phyloP scores from a whole-genome alignment of 2,329 filamentous ascomycete genomes.

The Reticulascus tulasneorum region DNA sequence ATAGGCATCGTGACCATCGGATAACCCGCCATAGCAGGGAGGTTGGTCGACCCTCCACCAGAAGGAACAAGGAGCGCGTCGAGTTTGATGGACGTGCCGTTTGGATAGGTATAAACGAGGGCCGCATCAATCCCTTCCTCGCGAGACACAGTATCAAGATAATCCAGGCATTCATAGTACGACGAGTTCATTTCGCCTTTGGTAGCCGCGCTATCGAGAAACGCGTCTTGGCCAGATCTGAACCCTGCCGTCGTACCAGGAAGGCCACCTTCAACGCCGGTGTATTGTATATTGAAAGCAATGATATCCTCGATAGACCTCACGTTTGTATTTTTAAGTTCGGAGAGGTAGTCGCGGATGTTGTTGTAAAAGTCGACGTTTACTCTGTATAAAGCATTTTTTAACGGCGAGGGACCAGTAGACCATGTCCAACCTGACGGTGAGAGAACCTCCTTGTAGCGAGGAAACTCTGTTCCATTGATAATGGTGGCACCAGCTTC shows the following conservation, averaged over 20 bases:
- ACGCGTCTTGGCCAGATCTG: constrained; percentile 65
- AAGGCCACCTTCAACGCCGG: constrained; percentile 62
- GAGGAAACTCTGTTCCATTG: constrained; percentile 64
- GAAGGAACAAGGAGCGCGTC: constrained; percentile 65
- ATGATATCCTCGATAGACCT: constrained; percentile 60
- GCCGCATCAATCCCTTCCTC: constrained; percentile 66
- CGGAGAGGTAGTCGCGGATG: constrained; percentile 57
- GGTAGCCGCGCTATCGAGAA: constrained; percentile 57
- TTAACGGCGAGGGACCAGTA: constrained; percentile 60
- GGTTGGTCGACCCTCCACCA: constrained; percentile 62
- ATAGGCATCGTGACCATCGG: constrained; percentile 67
- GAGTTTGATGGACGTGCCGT: constrained; percentile 51
- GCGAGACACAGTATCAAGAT: constrained; percentile 54
- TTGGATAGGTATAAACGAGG: constrained; percentile 33
- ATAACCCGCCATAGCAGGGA: constrained; percentile 72
- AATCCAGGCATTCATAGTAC: constrained; percentile 63
- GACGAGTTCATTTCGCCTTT: constrained; percentile 59
- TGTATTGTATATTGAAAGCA: constrained; percentile 58
- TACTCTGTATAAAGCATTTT: constrained; percentile 70
- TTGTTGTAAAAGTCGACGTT: constrained; percentile 66
- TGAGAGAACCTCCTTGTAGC: constrained; percentile 57
- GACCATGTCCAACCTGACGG: constrained; percentile 70
- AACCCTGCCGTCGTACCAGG: constrained; percentile 57
- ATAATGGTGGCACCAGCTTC: constrained; percentile 62
- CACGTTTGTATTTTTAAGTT: constrained; percentile 57